phyloP scores from a whole-genome alignment of 768 basidiomycete species.

The Hygrophorus pudorinus region DNA sequence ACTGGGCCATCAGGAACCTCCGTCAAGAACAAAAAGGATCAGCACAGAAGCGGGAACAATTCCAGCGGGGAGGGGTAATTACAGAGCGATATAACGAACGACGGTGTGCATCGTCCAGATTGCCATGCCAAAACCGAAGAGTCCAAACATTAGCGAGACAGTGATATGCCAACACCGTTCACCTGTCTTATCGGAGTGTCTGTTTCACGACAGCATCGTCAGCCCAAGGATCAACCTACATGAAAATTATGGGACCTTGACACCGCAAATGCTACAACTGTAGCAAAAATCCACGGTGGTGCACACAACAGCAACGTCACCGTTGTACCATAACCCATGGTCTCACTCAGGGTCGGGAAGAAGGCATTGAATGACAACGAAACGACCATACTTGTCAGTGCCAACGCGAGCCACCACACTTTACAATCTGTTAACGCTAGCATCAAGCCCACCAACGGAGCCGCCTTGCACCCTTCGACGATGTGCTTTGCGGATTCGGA shows the following conservation, averaged over 20 bases:
- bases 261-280: conserved; percentile 41
- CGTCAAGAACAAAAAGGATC: conserved; percentile 1
- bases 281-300: conserved; percentile 58
- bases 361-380: conserved; percentile 64
- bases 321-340: conserved; percentile 57
- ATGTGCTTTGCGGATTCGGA: conserved; percentile 11
- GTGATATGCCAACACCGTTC: conserved; percentile 68
- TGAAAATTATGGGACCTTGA: conserved; percentile 29
- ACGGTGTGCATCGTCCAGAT: conserved; percentile 52
- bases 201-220: conserved; percentile 14
- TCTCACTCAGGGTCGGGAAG: conserved; percentile 63
- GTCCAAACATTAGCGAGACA: conserved; percentile 42
- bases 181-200: conserved; percentile 60
- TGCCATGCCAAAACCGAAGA: conserved; percentile 60
- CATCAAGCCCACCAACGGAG: conserved; percentile 31
- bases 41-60: not conserved
- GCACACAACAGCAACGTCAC: conserved; percentile 48
- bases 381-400: conserved; percentile 31
- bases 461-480: conserved; percentile 11
- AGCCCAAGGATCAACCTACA: not conserved
- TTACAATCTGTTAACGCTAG: conserved; percentile 62
- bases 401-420: conserved; percentile 50
- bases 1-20: conserved; percentile 72
- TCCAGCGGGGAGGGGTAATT: conserved; percentile 13
- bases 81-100: conserved; percentile 60